Conservation (phyloP, 176 grass and related monocot species). For the Thinopyrum elongatum region DNA sequence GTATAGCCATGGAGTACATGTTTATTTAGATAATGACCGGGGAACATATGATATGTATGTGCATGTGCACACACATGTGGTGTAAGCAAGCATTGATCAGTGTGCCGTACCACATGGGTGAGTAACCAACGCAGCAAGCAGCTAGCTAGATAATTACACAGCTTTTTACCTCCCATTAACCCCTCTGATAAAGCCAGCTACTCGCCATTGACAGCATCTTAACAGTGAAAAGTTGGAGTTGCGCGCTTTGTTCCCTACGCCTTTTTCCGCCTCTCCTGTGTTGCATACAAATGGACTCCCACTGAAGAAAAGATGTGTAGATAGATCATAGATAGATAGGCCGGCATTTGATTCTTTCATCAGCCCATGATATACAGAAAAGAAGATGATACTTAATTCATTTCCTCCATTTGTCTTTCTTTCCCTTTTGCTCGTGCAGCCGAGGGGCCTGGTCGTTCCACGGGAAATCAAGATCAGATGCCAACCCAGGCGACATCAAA, state of each 20-base stretch:
- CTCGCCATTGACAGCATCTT: slow-evolving; percentile 62
- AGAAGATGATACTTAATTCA: slow-evolving; percentile 22
- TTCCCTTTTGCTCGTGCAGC: slow-evolving; percentile 51
- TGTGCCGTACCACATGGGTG: slow-evolving; percentile 30
- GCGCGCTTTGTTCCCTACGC: slow-evolving; percentile 42
- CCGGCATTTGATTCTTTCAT: slow-evolving; percentile 60
- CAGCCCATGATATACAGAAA: slow-evolving; percentile 32
- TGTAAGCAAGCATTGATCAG: slow-evolving; percentile 22
- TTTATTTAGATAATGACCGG: neutral
- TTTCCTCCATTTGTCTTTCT: slow-evolving; percentile 20
- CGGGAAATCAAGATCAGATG: slow-evolving; percentile 69
- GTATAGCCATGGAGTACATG: neutral
- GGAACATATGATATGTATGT: slow-evolving; percentile 7
- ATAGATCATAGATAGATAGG: slow-evolving; percentile 34
- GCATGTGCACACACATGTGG: neutral
- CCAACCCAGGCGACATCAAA: slow-evolving; percentile 52
- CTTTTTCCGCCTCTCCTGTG: slow-evolving; percentile 17
- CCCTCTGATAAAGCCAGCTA: slow-evolving; percentile 56
- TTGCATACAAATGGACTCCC: slow-evolving; percentile 61
- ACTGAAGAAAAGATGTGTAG: slow-evolving; percentile 63
- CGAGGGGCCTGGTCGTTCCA: slow-evolving; percentile 61
- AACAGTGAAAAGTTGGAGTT: slow-evolving; percentile 65
- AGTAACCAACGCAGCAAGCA: slow-evolving; percentile 8
- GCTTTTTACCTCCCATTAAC: slow-evolving; percentile 33
- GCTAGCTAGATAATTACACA: neutral